A percentile compares a stretch with the other conserved stretches of the same genome.
Evolutionary conservation across 2,329 filamentous ascomycete species (phyloP).

Genomic region (Achaetomium macrosporum): DNA sequence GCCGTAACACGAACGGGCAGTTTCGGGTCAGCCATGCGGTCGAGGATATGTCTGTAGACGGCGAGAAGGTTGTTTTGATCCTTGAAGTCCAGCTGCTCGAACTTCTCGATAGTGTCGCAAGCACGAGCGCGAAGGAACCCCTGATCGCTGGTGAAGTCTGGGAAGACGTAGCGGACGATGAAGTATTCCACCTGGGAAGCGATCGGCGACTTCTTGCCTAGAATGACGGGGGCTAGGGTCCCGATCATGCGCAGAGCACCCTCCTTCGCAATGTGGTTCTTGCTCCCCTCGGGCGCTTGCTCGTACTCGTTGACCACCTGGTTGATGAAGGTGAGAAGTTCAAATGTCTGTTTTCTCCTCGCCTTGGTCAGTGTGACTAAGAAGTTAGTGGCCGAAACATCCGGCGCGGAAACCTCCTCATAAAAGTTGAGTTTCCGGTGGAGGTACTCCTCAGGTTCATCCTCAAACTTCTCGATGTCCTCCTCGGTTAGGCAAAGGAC

Average conservation of each 20-base stretch:
- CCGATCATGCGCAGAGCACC: slow-evolving; percentile 96
- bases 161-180: slow-evolving; percentile 96
- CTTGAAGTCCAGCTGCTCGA: slow-evolving; percentile 94
- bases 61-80: slow-evolving; percentile 91
- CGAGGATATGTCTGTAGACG: slow-evolving; percentile 93
- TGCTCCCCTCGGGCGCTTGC: slow-evolving; percentile 73
- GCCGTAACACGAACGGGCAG: slow-evolving; percentile 92
- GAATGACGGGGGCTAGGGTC: slow-evolving; percentile 84
- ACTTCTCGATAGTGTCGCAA: slow-evolving; percentile 97
- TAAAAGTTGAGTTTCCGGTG: slow-evolving; percentile 98
- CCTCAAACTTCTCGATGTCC: slow-evolving; percentile 88
- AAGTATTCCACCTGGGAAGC: slow-evolving; percentile 98
- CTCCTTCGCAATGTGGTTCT: slow-evolving; percentile 93
- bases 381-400: slow-evolving; percentile 95
- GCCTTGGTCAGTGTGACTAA: slow-evolving; percentile 90
- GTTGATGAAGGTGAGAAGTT: slow-evolving; percentile 92
- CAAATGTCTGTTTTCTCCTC: slow-evolving; percentile 91
- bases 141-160: slow-evolving; percentile 87
- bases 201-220: slow-evolving; percentile 97
- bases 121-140: slow-evolving; percentile 91
- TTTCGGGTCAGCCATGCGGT: slow-evolving; percentile 92
- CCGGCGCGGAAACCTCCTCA: slow-evolving; percentile 91
- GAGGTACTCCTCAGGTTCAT: slow-evolving; percentile 92
- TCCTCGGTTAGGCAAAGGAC: slow-evolving; percentile 88
- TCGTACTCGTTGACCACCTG: slow-evolving; percentile 92